Evolutionary conservation across 352 stramenopile genomes (phyloP).

Genomic region (Phytophthora lateralis): DNA sequence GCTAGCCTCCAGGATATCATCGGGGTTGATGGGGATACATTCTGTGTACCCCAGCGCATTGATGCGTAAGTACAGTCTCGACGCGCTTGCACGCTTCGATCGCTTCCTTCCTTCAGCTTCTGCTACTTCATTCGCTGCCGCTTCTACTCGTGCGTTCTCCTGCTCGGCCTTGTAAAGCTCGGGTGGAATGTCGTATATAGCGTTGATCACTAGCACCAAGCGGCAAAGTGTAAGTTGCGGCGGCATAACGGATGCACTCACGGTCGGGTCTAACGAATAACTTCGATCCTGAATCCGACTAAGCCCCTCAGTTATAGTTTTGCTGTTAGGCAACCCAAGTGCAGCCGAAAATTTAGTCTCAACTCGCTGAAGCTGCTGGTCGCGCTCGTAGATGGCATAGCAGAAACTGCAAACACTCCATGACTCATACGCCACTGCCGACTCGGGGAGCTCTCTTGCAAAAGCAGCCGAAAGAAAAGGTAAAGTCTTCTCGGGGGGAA

Average conservation of each 20-base stretch:
- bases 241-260: slow-evolving; percentile 50
- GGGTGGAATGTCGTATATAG: slow-evolving; percentile 81
- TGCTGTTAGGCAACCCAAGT: slow-evolving; percentile 50
- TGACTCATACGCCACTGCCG: slow-evolving; percentile 77
- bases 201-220: slow-evolving; percentile 77
- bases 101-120: slow-evolving; percentile 34
- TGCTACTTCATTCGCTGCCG: slow-evolving; percentile 28
- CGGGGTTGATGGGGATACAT: slow-evolving; percentile 68
- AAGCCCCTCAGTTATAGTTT: slow-evolving; percentile 42
- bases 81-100: slow-evolving; percentile 26
- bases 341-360: slow-evolving; percentile 64
- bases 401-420: slow-evolving; percentile 87
- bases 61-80: slow-evolving; percentile 74
- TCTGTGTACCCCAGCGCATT: slow-evolving; percentile 75
- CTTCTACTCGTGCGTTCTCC: slow-evolving; percentile 36
- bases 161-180: slow-evolving; percentile 77
- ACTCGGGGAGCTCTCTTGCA: slow-evolving; percentile 47
- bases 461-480: slow-evolving; percentile 56
- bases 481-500: slow-evolving; percentile 54
- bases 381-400: slow-evolving; percentile 86
- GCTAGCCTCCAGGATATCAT: slow-evolving; percentile 55
- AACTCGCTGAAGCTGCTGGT: slow-evolving; percentile 76
- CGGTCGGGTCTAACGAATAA: slow-evolving; percentile 51
- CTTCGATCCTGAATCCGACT: slow-evolving; percentile 55
- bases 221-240: slow-evolving; percentile 78